Base-by-base conservation (phyloP, 805 yeast genomes). In the Candida vartiovaarae region DNA sequence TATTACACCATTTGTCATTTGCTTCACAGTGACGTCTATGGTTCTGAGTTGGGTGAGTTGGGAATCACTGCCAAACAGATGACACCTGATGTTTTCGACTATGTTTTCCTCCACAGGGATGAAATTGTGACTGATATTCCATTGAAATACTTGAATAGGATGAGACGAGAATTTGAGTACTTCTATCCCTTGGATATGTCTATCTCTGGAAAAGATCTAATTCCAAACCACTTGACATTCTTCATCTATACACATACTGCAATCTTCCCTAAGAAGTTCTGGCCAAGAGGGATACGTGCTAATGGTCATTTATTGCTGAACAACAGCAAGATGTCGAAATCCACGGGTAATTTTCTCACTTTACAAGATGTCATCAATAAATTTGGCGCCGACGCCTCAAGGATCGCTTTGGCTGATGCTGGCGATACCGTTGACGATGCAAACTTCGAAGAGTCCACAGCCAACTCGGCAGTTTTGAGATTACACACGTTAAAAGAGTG, bases 371-470 rank as follows among this genome's bases (percentile, higher is more conserved):
- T 84, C 62, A 82, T 82, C 47, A 74, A 79, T 56, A 93, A 93
- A 68, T 93, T 82, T 55, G 99, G 99, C 65, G 95, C 98, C 41
- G 99, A 93, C 66, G 97, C 98, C 35, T 73, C 96, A 8, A 84
- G 99, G 74, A 86, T 93, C 64, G 97, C 99, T 5, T 72, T 93
- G 52, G 99, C 98, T 38, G 99, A 93, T 71, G 96, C 97, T 41
- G 99, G 99, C 72, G 99, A 93, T 64, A 74, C 93, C 36, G 80
- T 89, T 54, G 99, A 93, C 70, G 99, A 93, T 66, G 99, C 99
- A 42, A 93, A 93, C 72, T 86, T 93, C 61, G 99, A 93, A 60
- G 99, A 93, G 70, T 71, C 88, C 48, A 90, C 82, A 60, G 99
- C 99, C 43, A 93, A 93, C 60, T 96, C 99, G 38, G 97, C 98